Evolutionary conservation across 306 rosid species (phyloP), one percentile per base, ranked within the genome.

Genomic region (Trifolium pratense): DNA sequence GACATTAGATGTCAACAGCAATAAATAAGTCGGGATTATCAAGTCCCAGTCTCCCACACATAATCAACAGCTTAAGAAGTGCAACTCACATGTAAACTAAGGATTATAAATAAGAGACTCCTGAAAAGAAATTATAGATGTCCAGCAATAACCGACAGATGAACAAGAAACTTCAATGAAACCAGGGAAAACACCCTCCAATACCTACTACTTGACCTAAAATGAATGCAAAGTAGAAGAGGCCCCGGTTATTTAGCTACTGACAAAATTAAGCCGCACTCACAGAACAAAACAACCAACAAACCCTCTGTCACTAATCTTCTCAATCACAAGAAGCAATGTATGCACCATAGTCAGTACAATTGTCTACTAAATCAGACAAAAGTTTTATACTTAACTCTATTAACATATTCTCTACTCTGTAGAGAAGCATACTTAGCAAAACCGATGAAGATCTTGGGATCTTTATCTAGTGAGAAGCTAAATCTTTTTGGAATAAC

Each of bases 271-370:
- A 48, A 46, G 75, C 43, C 32, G 32, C 32, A 4, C 32, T 5
- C 46, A 56, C 65, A 36, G 56, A 48, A 57, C 68, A 75, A 76
- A 70, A 42, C 70, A 39, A 39, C 25, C 70, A 74, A 62, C 39
- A 10, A 58, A 79, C 6, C 53, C 52, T 18, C 21, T 15, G 26
- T 43, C 34, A 11, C 21, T 42, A 21, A 29, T 40, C 49, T 70
- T 80, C 42, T 58, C 6, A 13, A 46, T 65, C 71, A 76, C 68
- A 59, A 8, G 12, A 56, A 57, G 63, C 36, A 25, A 57, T 25
- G 36, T 12, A 57, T 57, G 63, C 16, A 25, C 63, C 16, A 57
- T 23, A 5, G 62, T 56, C 62, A 23, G 11, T 58, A 26, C 20
- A 58, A 26, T 29, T 5, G 12, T 58, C 18, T 14, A 14, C 65